Conservation (phyloP, 192 early-diverging fungal genomes). For the Helicostylum pulchrum region DNA sequence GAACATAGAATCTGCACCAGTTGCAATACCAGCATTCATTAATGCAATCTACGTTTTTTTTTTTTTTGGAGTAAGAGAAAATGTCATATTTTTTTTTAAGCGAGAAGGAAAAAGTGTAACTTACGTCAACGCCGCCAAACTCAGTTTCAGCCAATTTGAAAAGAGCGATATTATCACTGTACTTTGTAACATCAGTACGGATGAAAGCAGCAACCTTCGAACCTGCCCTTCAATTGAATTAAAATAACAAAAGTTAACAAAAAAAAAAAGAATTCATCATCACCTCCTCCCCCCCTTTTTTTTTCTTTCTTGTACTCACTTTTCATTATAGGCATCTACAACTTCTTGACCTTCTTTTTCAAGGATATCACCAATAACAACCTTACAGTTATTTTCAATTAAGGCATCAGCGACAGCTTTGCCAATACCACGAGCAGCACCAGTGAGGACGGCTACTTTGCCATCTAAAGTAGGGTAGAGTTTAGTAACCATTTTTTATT, state of each 20-base stretch:
- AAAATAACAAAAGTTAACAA: not conserved
- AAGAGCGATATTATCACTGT: slow-evolving; percentile 23
- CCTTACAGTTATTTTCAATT: slow-evolving; percentile 59
- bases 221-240: not conserved
- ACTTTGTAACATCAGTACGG: slow-evolving; percentile 31
- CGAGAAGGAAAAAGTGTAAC: not conserved
- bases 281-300: no score
- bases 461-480: slow-evolving; percentile 2
- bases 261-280: no score
- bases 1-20: slow-evolving; percentile 12
- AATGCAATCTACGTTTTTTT: slow-evolving; percentile 17
- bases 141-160: slow-evolving; percentile 28
- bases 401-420: slow-evolving; percentile 80
- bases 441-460: slow-evolving; percentile 64
- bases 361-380: slow-evolving; percentile 32
- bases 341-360: slow-evolving; percentile 24
- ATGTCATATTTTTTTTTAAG: not conserved
- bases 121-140: slow-evolving; percentile 38
- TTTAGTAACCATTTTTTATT: not conserved
- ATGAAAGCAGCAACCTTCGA: slow-evolving; percentile 22
- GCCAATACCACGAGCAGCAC: slow-evolving; percentile 83
- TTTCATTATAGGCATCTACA: slow-evolving; percentile 11
- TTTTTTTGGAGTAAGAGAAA: not conserved
- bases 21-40: slow-evolving; percentile 29
- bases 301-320: slow-evolving; percentile 14